Base-by-base conservation (phyloP, 2,329 filamentous ascomycete species). In the Neopestalotiopsis clavispora region DNA sequence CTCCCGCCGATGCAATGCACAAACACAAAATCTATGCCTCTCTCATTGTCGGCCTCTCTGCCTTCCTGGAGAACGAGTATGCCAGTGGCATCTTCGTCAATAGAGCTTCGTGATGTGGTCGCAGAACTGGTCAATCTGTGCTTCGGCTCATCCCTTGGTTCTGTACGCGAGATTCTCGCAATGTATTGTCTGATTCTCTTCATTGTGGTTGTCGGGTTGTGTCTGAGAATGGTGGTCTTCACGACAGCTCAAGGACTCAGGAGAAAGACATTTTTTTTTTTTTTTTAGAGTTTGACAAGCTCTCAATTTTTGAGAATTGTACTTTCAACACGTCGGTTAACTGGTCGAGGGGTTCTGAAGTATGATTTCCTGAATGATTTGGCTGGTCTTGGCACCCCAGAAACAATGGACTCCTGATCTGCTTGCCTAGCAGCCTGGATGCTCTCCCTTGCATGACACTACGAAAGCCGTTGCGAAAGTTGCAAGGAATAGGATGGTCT, bases 21-120 rank as follows among this genome's bases (percentile, higher is more conserved):
- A 30, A 69, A 69, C 20, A 69, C 40, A 13, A 69, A 42, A 65
- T 69, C 68, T 20, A 69, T 14, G n/a, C 63, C 45, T 23, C 28
- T 32, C 63, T 65, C 63, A 42, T 56, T 30, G 5, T n/a, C 38
- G 10, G 12, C 3, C 17, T 49, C 38, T 12, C 13, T 52, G 28
- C 63, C 63, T 49, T 65, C 23, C 14, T 65, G 45, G 0, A 65
- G 32, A 34, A 65, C 63, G 13, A 65, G 45, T 4, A 42, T 7
- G 1, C 63, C 63, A 3, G 17, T 40, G 38, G 17, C 42, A 23
- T 56, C 63, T 30, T 65, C 63, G 40, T 65, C 63, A 17, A 49
- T 23, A 10, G 63, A 65, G 63, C 45, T 49, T 12, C 28, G 17
- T n/a, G 30, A 45, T 23, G 63, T 49, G 38, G 23, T 32, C 23